Evolutionary conservation across 2,329 filamentous ascomycete genomes (phyloP), one percentile per base, ranked within the genome.

Genomic region (Sporothrix pseudoabietina): DNA sequence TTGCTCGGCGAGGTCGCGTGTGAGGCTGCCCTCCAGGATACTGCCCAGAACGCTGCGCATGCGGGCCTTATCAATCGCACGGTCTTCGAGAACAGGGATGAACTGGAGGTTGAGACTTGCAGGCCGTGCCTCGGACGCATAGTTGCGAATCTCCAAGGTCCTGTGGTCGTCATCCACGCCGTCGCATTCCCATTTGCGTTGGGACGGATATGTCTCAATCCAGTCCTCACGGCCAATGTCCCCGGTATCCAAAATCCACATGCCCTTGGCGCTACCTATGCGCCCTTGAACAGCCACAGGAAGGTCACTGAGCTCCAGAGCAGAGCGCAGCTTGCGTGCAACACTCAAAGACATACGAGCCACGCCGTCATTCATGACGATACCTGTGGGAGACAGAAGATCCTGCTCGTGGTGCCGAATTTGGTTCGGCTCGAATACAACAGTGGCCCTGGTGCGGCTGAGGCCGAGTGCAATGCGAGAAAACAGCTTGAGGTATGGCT

Each of bases 181-280:
- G 47, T 87, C 83, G 35, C 85, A 86, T 0, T 84, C 74, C 84
- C 92, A 94, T 77, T 95, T 95, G 0, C 85, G 80, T 74, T 95
- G 93, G 0, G 90, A 93, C 0, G 83, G 84, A 72, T 85, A 89
- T 0, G 91, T 88, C 72, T 90, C 85, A 57, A 94, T 92, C 91
- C 90, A 92, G 19, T 89, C 80, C 0, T 83, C 78, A 1, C 85
- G 81, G 0, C 81, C 81, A 0, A 80, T 80, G 35, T 87, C 84
- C 0, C 82, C 78, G 0, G 84, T 82, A 76, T 91, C 89, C 5
- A 91, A 80, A 65, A 91, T 85, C 92, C 92, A 94, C 76, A 94
- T 84, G 0, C 92, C 93, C 79, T 95, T 95, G 0, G 91, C 91
- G 22, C 90, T 88, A 10, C 89, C 91, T 49, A 94, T 87, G 0